A percentile compares a stretch with the other conserved stretches of the same genome.
phyloP scores from a whole-genome alignment of 768 basidiomycete genomes.

The Clathrus columnatus region DNA sequence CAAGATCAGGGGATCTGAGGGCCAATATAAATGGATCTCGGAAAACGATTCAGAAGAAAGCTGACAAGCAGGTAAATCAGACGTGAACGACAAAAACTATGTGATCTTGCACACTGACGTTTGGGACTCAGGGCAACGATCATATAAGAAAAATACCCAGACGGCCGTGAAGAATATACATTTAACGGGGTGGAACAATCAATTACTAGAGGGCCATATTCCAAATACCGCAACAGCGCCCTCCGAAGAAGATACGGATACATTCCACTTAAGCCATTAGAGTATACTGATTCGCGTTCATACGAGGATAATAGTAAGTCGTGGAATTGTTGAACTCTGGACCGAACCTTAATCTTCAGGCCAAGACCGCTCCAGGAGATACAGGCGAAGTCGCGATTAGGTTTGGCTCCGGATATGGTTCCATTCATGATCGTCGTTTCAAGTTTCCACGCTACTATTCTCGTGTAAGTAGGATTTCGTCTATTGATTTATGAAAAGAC shows the following conservation, averaged over 20 bases:
- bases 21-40: conserved; percentile 30
- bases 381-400: background rate
- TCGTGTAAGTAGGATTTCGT: too few relatives aligned
- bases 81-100: background rate
- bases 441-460: too few relatives aligned
- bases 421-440: too few relatives aligned
- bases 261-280: background rate
- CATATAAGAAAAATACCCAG: conserved; percentile 58
- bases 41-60: conserved; percentile 50
- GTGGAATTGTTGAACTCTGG: background rate
- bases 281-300: background rate
- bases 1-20: conserved; percentile 24
- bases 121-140: conserved; percentile 60
- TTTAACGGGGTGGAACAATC: conserved; percentile 57
- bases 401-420: too few relatives aligned
- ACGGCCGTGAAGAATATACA: conserved; percentile 56
- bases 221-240: conserved; percentile 1
- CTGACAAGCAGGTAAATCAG: conserved; percentile 44
- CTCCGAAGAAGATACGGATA: background rate
- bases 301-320: background rate
- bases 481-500: too few relatives aligned
- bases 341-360: background rate
- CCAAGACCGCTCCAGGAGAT: background rate
- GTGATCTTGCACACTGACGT: conserved; percentile 13
- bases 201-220: background rate